Conservation (phyloP, 129 eudicot species). For the Artemisia tridentata region DNA sequence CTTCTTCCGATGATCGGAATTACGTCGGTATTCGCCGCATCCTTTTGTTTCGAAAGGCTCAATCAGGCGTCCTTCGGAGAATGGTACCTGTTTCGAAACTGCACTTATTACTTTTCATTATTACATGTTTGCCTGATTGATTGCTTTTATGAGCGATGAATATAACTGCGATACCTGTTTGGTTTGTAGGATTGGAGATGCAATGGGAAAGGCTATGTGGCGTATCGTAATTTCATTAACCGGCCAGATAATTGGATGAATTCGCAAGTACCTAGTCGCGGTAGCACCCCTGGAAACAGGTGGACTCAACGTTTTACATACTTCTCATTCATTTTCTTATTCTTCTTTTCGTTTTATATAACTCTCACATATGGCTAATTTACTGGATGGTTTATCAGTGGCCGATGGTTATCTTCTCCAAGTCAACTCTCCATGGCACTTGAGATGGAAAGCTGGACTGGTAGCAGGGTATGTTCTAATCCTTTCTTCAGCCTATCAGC, state of each 20-base stretch:
- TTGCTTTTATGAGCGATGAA: neutral
- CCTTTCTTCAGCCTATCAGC: neutral
- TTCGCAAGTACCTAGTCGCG: slow-evolving; percentile 43
- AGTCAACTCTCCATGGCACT: slow-evolving; percentile 60
- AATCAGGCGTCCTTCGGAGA: slow-evolving; percentile 57
- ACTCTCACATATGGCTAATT: slow-evolving; percentile 67
- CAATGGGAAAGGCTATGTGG: slow-evolving; percentile 86
- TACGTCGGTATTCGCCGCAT: slow-evolving; percentile 86
- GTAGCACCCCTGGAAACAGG: slow-evolving; percentile 92
- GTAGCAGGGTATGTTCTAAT: slow-evolving; percentile 53
- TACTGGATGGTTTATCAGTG: slow-evolving; percentile 87
- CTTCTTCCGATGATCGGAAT: slow-evolving; percentile 53
- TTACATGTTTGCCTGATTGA: no score
- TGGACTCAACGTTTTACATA: slow-evolving; percentile 27
- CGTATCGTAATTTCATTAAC: slow-evolving; percentile 79
- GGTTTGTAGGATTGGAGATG: slow-evolving; percentile 92
- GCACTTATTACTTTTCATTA: no score
- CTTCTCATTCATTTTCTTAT: neutral
- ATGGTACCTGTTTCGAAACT: no score
- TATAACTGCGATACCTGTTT: neutral
- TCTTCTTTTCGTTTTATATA: slow-evolving; percentile 24
- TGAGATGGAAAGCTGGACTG: slow-evolving; percentile 81
- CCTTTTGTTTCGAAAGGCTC: slow-evolving; percentile 73
- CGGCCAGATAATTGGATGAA: slow-evolving; percentile 87
- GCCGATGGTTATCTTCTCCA: slow-evolving; percentile 72